Base-by-base conservation (phyloP, 139 green algal genomes). In the Dunaliella sp. region DNA sequence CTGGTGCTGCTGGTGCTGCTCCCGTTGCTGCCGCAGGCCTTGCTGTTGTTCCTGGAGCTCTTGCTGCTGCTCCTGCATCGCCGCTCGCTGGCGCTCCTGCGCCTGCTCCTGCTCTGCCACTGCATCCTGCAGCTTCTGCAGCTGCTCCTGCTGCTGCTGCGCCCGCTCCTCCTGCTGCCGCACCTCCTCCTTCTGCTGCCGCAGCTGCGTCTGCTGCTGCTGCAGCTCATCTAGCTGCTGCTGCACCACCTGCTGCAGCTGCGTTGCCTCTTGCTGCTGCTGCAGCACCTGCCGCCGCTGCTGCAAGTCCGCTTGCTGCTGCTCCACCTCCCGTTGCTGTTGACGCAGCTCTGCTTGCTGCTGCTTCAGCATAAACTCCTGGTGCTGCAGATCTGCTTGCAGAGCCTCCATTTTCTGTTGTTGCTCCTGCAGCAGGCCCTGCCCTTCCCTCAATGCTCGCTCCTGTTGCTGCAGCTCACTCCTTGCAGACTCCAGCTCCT, bases 1-100 rank as follows among this genome's bases (percentile, higher is more conserved):
- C 73, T 78, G 73, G 16, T 78, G 73, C 73, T 78, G 73, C 73
- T 78, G 73, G 16, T 33, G 73, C 73, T 78, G 12, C 73, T 78
- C 3, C 12, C n/a, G 73, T 22, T 33, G 28, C 30, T 33, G 30
- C 73, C n/a, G 2, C 73, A 36, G n/a, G 16, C 30, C 28, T 33
- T 78, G 73, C 73, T 78, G 73, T 2, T 28, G 73, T 33, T 78
- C 16, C 73, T 78, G 73, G 16, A 36, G 22, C 73, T 78, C 28
- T 22, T 78, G 73, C 73, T 78, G 73, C 73, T 78, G 73, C 73
- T 78, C 16, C 73, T 33, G 12, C 73, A 32, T 2, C 30, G 2
- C 26, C 7, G 26, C 26, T 22, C n/a, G 30, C 73, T 78, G 73
- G 16, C n/a, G 73, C 73, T 78, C 28, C 73, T 33, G 12, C 73